Percentiles rank a stretch among this genome's conserved stretches.
These are phyloP conservation scores for Aureobasidium vineae DNA, from an alignment of 2,329 filamentous ascomycete genomes.

Conservation along the genomic window DNA sequence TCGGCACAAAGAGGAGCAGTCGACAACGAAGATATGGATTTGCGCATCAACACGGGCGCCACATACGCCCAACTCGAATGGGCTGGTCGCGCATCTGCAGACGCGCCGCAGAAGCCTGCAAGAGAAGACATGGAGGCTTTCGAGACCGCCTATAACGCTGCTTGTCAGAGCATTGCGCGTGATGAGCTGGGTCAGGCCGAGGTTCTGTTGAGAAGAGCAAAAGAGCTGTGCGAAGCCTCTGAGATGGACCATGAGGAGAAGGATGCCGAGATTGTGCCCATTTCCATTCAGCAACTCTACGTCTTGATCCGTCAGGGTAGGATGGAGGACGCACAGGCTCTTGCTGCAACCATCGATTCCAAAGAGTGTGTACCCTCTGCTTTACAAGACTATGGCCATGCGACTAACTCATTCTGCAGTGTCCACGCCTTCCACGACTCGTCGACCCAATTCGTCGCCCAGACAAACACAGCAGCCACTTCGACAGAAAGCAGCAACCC, in stretches of 20 bases:
- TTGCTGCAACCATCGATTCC: slow-evolving; percentile 62
- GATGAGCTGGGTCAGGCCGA: slow-evolving; percentile 65
- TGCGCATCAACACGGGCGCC: slow-evolving; percentile 73
- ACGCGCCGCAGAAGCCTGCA: slow-evolving; percentile 52
- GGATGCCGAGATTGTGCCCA: slow-evolving; percentile 69
- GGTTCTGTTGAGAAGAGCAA: slow-evolving; percentile 66
- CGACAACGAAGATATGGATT: slow-evolving; percentile 66
- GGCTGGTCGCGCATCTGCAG: slow-evolving; percentile 56
- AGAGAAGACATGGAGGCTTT: slow-evolving; percentile 70
- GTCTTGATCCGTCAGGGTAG: slow-evolving; percentile 67
- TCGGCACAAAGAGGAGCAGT: slow-evolving; percentile 47
- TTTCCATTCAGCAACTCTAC: slow-evolving; percentile 73
- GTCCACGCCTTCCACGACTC: slow-evolving; percentile 67
- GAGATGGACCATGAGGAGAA: slow-evolving; percentile 68
- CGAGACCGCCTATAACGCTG: slow-evolving; percentile 78
- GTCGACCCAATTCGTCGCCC: slow-evolving; percentile 64
- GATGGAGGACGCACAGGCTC: slow-evolving; percentile 60
- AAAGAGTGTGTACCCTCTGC: slow-evolving; percentile 54
- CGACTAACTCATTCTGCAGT: slow-evolving; percentile 41
- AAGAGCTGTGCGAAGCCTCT: slow-evolving; percentile 64
- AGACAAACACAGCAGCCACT: slow-evolving; percentile 61
- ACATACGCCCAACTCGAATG: slow-evolving; percentile 71
- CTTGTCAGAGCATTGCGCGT: slow-evolving; percentile 68
- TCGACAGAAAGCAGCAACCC: slow-evolving; percentile 58
- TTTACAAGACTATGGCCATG: background rate